Evolutionary conservation across 106 monocot species (phyloP), one percentile per base, ranked within the genome.

Genomic region (Dactylorhiza incarnata): DNA sequence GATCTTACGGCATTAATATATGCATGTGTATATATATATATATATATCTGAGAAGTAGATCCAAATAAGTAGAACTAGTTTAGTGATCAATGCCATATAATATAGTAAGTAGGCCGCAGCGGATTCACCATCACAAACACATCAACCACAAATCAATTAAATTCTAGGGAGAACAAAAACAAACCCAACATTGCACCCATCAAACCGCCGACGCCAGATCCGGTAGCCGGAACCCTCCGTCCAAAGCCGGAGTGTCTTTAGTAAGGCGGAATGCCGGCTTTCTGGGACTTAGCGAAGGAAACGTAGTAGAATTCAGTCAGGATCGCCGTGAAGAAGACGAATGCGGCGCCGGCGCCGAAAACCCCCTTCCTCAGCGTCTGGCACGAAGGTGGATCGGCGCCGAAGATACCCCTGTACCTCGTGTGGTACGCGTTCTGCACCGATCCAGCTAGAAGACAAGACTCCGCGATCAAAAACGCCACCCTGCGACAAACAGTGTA

Each of bases 261-360:
- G 76, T 83, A 72, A 77, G 80, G 70, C 20, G 73, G 73, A 22
- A 48, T 6, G 3, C 51, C 75, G 68, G 63, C 26, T 16, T 83
- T 76, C 13, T 75, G 62, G 65, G 95, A 86, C 78, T 84, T 90
- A 79, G 92, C 56, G 80, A 79, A 90, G 68, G 79, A 86, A 73
- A 81, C 9, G 81, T 90, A 88, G 86, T 88, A 84, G 73, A 90
- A 78, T 73, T 88, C 83, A 4, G 92, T 72, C 53, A 95, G 78
- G 45, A 93, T 84, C 16, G 84, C 80, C 14, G 95, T 95, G 80
- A 95, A 90, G 83, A 93, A 88, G 63, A 85, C 78, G 81, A 95
- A 95, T 12, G 95, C 88, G 7, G 90, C 95, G 19, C 88, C 95
- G n/a, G 92, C 95, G 52, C 76, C 92, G 56, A 95, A 95, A 55